These are phyloP conservation scores for Coemansia sp. DNA, from an alignment of 192 early-diverging fungal genomes.

Conservation along the genomic window DNA sequence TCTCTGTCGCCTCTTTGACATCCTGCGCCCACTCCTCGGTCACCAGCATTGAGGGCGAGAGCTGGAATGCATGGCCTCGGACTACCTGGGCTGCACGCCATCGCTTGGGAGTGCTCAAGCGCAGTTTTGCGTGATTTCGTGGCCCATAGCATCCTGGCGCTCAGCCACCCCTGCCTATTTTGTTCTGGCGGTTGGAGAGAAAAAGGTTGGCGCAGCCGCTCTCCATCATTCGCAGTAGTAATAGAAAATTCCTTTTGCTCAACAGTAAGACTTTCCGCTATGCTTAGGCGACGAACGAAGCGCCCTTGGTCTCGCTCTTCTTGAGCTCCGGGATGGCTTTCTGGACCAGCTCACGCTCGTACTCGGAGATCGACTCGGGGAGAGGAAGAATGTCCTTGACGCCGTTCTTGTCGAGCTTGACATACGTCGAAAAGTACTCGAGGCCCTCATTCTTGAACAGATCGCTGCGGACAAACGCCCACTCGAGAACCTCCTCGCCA, in stretches of 20 bases:
- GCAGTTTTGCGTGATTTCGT: background rate
- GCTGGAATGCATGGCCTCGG: no score
- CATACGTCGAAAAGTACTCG: conserved; percentile 74
- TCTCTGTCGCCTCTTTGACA: no score
- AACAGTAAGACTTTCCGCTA: background rate
- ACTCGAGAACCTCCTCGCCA: conserved; percentile 80
- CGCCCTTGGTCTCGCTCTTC: conserved; percentile 90
- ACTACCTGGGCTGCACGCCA: no score
- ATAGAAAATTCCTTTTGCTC: no score
- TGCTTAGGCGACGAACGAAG: conserved; percentile 42
- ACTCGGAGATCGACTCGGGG: conserved; percentile 66
- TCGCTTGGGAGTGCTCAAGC: background rate
- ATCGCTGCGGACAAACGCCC: conserved; percentile 75
- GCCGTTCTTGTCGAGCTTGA: conserved; percentile 80
- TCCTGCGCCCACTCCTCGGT: no score
- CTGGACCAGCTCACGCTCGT: conserved; percentile 82
- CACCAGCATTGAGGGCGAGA: no score
- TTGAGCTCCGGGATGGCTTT: conserved; percentile 87
- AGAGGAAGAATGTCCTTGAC: conserved; percentile 83
- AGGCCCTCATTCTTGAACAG: conserved; percentile 61
- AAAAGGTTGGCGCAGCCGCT: background rate
- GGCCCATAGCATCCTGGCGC: no score
- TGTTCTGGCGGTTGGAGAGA: no score
- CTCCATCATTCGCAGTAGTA: background rate
- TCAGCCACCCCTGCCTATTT: no score